Evolutionary conservation across 306 rosid genomes (phyloP), one percentile per base, ranked within the genome.

Genomic region (Ormosia semicastrata): DNA sequence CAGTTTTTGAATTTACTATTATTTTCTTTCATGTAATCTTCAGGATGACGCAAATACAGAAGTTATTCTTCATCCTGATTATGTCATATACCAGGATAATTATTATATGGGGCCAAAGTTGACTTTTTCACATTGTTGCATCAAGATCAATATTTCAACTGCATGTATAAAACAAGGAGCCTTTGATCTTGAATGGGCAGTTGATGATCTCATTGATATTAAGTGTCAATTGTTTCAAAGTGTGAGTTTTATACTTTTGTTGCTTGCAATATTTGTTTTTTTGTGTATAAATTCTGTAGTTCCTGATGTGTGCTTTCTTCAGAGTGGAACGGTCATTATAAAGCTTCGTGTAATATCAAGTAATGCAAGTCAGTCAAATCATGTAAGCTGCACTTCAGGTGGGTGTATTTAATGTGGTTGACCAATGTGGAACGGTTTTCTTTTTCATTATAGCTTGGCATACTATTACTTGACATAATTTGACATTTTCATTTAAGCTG

Each of bases 31-130:
- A 43, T 78, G 76, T 32, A 85, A 83, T 87, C 57, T 83, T 79
- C 93, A 95, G 98, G 98, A 88, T 78, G 88, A 83, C 47, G n/a
- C 44, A 72, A 78, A 88, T 66, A 68, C 32, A 4, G 91, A 87
- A 66, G 91, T 95, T 75, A 88, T 95, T 75, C 97, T 95, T 59
- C 82, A 69, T 88, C 98, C 98, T 5, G 98, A 95, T 85, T 95
- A 89, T 86, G 75, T 93, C 84, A 58, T 83, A 76, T 95, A 88
- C 84, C 89, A 86, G 82, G 95, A 90, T 86, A 87, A 81, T 78
- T 88, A 91, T 86, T 91, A 86, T 79, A 75, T 80, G 43, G 91
- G 86, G 41, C 82, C 94, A 46, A 76, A 18, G 85, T 73, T 95
- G 62, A 90, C 88, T 7, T 95, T 95, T 86, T 93, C 95, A 69